Evolutionary conservation across 331 rosid species (phyloP), one percentile per base, ranked within the genome.

Genomic region (Erythrophleum ivorense): DNA sequence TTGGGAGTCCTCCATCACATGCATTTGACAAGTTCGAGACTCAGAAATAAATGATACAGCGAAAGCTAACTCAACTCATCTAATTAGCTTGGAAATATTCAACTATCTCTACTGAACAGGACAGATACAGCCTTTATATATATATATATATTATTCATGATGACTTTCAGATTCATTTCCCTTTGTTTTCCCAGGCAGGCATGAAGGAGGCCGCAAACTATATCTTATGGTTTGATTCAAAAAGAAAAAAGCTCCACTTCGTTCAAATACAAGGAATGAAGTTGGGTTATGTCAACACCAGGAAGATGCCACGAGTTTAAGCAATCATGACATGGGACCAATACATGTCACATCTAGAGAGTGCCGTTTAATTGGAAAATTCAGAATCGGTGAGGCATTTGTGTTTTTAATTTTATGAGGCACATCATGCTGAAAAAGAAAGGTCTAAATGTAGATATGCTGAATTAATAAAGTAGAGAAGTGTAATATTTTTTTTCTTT

Each of bases 311-410:
- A 57, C 34, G 41, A 75, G 18, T 59, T 59, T 59, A 75, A 75
- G 79, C 79, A 58, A 75, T 41, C 70, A 41, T 75, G 79, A 75
- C 70, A 75, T 43, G 79, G 38, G 41, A 75, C 79, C 79, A 75
- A 75, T 58, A 75, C 36, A 43, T 59, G 79, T 75, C 79, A 59
- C 79, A 59, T 75, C 79, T 38, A 53, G 33, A 38, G 59, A 50
- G 59, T 41, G 74, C 54, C 31, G 24, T 40, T 29, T 14, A 7
- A 58, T 8, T 31, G 2, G 53, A 19, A 62, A 62, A 75, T 8
- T 40, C 24, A 21, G n/a, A 21, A 48, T 41, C 58, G 58, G 49
- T 13, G n/a, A 6, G 38, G 41, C 13, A 48, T 70, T 46, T 46
- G 57, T 21, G 58, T 70, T 45, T 43, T 11, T 11, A 70, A 46